Conservation (phyloP, 805 yeast genomes). For the Hanseniaspora singularis region DNA sequence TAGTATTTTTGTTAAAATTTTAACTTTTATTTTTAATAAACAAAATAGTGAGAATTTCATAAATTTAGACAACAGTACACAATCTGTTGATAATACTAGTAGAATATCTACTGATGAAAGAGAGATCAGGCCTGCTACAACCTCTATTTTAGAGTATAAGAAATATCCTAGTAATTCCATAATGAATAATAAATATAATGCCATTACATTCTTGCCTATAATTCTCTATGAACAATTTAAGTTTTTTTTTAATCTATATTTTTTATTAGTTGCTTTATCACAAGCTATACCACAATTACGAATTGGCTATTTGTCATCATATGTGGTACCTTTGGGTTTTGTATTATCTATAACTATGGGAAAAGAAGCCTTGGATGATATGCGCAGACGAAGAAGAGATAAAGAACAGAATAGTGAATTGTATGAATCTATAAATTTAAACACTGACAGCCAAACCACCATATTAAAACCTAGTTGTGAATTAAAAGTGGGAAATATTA, state of each 20-base stretch:
- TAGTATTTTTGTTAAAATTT: conserved; percentile 19
- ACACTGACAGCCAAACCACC: conserved; percentile 20
- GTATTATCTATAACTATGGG: conserved; percentile 86
- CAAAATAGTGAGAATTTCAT: background rate
- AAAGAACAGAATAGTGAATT: conserved; percentile 74
- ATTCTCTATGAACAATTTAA: conserved; percentile 91
- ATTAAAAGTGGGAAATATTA: conserved; percentile 76
- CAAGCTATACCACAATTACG: conserved; percentile 81
- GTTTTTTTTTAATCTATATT: conserved; percentile 88
- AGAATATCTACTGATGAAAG: conserved; percentile 25
- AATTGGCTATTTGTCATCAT: conserved; percentile 86
- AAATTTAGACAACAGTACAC: conserved; percentile 11
- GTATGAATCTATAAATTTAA: conserved; percentile 51
- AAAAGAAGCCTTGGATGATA: conserved; percentile 91
- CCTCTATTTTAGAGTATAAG: conserved; percentile 28
- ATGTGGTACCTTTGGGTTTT: conserved; percentile 87
- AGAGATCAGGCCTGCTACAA: conserved; percentile 34
- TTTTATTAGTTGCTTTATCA: conserved; percentile 82
- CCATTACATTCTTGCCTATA: conserved; percentile 75
- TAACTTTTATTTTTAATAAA: conserved; percentile 11
- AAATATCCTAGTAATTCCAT: conserved; percentile 59
- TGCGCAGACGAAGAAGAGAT: conserved; percentile 81
- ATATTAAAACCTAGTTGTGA: conserved; percentile 42
- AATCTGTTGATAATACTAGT: conserved; percentile 16
- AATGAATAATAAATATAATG: conserved; percentile 88